A percentile compares a stretch with the other conserved stretches of the same genome.
Conservation (phyloP, 2,329 filamentous ascomycete species). For the Colletotrichum echinochloae region DNA sequence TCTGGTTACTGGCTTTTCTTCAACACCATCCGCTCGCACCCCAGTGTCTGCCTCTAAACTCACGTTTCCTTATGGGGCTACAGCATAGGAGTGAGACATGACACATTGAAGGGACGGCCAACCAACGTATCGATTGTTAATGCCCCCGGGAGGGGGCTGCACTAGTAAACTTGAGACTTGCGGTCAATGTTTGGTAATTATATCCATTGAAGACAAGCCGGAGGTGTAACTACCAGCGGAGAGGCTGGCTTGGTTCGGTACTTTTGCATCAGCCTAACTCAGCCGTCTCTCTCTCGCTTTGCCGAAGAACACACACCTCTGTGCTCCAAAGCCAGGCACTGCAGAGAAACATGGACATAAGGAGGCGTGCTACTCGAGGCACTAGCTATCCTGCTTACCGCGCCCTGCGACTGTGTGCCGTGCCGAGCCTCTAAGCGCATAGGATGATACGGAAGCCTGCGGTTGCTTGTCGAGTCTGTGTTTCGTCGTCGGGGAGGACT, state of each 20-base stretch:
- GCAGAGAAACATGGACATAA: constrained; percentile 11
- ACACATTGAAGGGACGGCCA: constrained; percentile 6
- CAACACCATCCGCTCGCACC: constrained; percentile 11
- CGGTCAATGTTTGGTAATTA: constrained; percentile 22
- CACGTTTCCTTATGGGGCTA: not conserved
- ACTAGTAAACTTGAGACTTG: not conserved
- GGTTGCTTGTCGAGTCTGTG: not conserved
- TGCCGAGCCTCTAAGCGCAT: constrained; percentile 29
- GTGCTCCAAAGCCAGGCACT: not conserved
- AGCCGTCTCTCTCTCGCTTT: not conserved
- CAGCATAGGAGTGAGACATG: constrained; percentile 23
- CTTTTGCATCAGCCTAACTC: constrained; percentile 33
- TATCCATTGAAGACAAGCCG: not conserved
- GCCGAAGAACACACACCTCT: not conserved
- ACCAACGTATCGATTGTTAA: constrained; percentile 13
- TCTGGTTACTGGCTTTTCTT: constrained; percentile 37
- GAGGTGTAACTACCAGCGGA: not conserved
- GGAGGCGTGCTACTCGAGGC: constrained; percentile 8
- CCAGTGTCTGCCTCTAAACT: not conserved
- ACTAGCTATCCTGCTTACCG: constrained; percentile 28
- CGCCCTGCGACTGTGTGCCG: constrained; percentile 3
- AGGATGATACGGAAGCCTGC: not conserved
- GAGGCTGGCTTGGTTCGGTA: constrained; percentile 22
- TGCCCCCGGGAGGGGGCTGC: constrained; percentile 3
- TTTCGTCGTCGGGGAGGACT: not conserved